A percentile compares a stretch with the other conserved stretches of the same genome.
These are phyloP conservation scores for Houttuynia cordata DNA, from an alignment of 164 flowering plant species.

Conservation along the genomic window DNA sequence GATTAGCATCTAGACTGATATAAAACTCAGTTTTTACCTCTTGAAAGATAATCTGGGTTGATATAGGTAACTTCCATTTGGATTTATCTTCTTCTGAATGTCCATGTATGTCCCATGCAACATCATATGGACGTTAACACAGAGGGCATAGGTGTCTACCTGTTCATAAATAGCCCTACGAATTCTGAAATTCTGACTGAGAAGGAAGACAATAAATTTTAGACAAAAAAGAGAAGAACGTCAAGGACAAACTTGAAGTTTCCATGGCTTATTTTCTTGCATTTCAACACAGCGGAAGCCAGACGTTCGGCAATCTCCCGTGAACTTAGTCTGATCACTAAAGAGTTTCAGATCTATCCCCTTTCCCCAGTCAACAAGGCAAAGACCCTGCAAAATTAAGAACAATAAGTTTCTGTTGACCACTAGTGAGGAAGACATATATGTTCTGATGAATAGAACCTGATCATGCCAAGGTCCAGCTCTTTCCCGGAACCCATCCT, in stretches of 20 bases:
- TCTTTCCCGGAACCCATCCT: constrained; percentile 37
- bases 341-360: constrained; percentile 77
- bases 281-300: constrained; percentile 85
- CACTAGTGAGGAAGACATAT: background rate
- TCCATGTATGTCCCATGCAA: too few species aligned
- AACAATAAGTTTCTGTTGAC: background rate
- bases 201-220: too few species aligned
- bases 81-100: constrained; percentile 44
- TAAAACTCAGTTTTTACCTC: too few species aligned
- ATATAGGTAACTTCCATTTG: constrained; percentile 47
- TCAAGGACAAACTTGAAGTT: constrained; percentile 48
- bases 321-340: constrained; percentile 46
- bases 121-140: constrained; percentile 83
- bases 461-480: constrained; percentile 79
- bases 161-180: constrained; percentile 28
- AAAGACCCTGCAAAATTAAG: constrained; percentile 63
- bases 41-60: constrained; percentile 53
- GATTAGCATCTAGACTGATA: background rate
- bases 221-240: background rate
- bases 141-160: constrained; percentile 90
- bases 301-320: constrained; percentile 81
- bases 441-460: constrained; percentile 31
- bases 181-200: too few species aligned
- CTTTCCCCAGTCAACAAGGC: constrained; percentile 98
- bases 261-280: constrained; percentile 85